These are phyloP conservation scores for Hevea brasiliensis DNA, from an alignment of 345 rosid genomes.

Conservation along the genomic window DNA sequence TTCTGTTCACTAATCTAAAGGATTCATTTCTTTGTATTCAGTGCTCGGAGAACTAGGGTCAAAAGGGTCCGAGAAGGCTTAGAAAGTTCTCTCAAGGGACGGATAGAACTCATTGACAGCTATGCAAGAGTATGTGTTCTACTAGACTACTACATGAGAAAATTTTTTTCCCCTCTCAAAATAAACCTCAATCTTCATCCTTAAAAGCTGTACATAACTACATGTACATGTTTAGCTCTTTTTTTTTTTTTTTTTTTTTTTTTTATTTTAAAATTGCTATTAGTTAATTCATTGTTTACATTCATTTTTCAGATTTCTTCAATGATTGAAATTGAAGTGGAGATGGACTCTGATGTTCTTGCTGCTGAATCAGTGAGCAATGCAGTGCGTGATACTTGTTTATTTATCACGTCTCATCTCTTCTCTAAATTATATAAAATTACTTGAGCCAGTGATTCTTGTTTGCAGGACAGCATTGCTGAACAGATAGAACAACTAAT, in stretches of 20 bases:
- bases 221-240: conserved; percentile 9
- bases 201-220: neutral
- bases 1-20: conserved; percentile 7
- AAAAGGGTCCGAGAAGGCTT: conserved; percentile 79
- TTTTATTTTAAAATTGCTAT: neutral
- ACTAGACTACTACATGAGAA: neutral
- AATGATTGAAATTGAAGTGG: conserved; percentile 97
- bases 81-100: conserved; percentile 69
- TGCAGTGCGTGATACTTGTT: conserved; percentile 46
- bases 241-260: conserved; percentile 5
- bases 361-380: conserved; percentile 88
- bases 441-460: conserved; percentile 15
- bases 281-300: conserved; percentile 3
- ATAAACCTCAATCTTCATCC: neutral
- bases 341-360: conserved; percentile 90
- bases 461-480: conserved; percentile 66
- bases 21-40: conserved; percentile 25
- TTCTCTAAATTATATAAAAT: neutral
- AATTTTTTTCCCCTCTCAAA: neutral
- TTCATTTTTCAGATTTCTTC: conserved; percentile 66
- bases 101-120: conserved; percentile 87
- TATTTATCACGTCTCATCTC: conserved; percentile 9
- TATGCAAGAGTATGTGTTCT: conserved; percentile 70
- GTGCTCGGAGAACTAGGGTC: conserved; percentile 74
- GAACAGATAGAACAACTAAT: conserved; percentile 84